Conservation (phyloP, 805 yeast species). For the Wickerhamomyces hampshirensis region DNA sequence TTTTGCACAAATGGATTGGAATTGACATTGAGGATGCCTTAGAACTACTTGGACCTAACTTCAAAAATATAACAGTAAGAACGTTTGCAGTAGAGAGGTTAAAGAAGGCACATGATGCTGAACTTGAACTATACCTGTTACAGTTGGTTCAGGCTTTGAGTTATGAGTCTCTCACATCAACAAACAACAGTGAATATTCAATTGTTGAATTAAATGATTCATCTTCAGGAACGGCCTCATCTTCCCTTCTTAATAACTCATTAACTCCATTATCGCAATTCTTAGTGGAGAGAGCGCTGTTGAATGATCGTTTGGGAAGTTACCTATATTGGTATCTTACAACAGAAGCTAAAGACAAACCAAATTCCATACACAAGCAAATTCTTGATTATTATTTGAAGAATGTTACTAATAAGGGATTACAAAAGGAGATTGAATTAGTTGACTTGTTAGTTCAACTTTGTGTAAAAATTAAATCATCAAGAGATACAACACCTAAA, state of each 20-base stretch:
- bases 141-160: slow-evolving; percentile 91
- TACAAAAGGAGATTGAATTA: slow-evolving; percentile 62
- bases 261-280: slow-evolving; percentile 69
- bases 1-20: slow-evolving; percentile 66
- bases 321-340: slow-evolving; percentile 88
- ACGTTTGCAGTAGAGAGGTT: slow-evolving; percentile 86
- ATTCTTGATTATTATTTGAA: slow-evolving; percentile 42
- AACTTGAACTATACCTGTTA: slow-evolving; percentile 72
- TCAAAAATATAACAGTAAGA: slow-evolving; percentile 67
- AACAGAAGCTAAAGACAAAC: slow-evolving; percentile 77
- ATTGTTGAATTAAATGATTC: slow-evolving; percentile 31
- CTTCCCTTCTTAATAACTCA: slow-evolving; percentile 18
- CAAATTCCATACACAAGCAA: slow-evolving; percentile 37
- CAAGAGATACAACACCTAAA: slow-evolving; percentile 72
- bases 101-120: slow-evolving; percentile 72
- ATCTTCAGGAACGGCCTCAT: slow-evolving; percentile 15
- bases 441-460: slow-evolving; percentile 60
- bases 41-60: slow-evolving; percentile 77
- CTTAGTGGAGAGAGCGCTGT: slow-evolving; percentile 64
- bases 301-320: slow-evolving; percentile 66
- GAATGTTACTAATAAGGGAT: slow-evolving; percentile 25
- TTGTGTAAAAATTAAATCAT: slow-evolving; percentile 56
- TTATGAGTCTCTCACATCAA: slow-evolving; percentile 45
- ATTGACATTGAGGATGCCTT: slow-evolving; percentile 81
- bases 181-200: slow-evolving; percentile 30